Percentiles rank a stretch among this genome's conserved stretches.
Conservation (phyloP, 2,329 filamentous ascomycete genomes). For the Colletotrichum sp. region DNA sequence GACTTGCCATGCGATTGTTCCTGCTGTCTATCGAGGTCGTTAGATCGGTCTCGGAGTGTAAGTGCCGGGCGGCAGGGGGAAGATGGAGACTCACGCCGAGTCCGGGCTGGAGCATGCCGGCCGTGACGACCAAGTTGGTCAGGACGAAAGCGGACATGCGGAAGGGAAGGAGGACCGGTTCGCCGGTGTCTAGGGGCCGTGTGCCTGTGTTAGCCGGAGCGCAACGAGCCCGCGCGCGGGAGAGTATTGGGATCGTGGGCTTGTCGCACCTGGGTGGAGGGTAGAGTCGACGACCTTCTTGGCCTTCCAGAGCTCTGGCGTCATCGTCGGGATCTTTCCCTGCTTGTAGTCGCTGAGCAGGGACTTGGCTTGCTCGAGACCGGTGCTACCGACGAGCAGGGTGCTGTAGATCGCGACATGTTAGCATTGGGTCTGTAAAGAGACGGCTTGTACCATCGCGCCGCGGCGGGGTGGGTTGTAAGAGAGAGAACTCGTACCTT, state of each 20-base stretch:
- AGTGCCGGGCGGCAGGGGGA: background rate
- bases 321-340: slow-evolving; percentile 81
- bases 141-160: slow-evolving; percentile 97
- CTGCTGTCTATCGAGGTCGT: slow-evolving; percentile 64
- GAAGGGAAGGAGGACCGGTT: slow-evolving; percentile 91
- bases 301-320: slow-evolving; percentile 87
- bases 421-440: background rate
- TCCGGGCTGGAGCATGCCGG: slow-evolving; percentile 93
- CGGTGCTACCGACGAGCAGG: slow-evolving; percentile 76
- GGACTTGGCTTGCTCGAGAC: slow-evolving; percentile 85
- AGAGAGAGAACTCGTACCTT: slow-evolving; percentile 68
- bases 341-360: slow-evolving; percentile 87
- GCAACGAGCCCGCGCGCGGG: background rate
- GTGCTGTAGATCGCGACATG: slow-evolving; percentile 62
- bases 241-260: background rate
- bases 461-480: background rate
- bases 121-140: slow-evolving; percentile 93
- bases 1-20: slow-evolving; percentile 93
- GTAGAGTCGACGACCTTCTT: slow-evolving; percentile 99
- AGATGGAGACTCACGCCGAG: slow-evolving; percentile 62
- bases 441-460: background rate
- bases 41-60: slow-evolving; percentile 1
- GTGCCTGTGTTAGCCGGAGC: slow-evolving; percentile 9
- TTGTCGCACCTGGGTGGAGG: slow-evolving; percentile 80
- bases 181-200: slow-evolving; percentile 75